Conservation (phyloP, 169 alveolate genomes). For the Eimeria acervulina region DNA sequence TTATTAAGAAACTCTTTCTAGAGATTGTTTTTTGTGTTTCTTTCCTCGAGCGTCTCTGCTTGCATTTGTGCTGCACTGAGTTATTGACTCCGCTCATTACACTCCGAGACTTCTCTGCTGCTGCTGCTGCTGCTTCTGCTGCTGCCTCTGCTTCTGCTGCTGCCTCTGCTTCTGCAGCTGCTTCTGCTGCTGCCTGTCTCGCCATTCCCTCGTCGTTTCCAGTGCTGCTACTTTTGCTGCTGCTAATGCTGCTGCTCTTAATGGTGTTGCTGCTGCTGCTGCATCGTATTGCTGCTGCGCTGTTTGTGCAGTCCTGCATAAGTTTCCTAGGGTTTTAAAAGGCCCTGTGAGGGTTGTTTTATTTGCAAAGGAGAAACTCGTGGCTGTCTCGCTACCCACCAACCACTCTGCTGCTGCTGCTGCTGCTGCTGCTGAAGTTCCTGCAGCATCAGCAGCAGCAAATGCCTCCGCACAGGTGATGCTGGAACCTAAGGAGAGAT, state of each 20-base stretch:
- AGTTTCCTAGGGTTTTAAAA: background rate
- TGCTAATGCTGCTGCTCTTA: background rate
- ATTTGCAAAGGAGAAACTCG: constrained; percentile 13
- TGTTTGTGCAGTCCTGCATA: constrained; percentile 29
- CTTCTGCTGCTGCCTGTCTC: background rate
- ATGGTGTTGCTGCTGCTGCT: background rate
- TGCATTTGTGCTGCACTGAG: background rate
- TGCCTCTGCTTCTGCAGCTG: too few species aligned
- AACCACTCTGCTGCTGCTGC: background rate
- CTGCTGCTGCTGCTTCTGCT: too few species aligned
- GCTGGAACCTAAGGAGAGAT: background rate
- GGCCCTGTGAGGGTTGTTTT: background rate
- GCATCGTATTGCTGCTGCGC: background rate
- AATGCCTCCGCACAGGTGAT: background rate
- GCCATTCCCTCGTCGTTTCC: too few species aligned
- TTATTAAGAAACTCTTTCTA: too few species aligned
- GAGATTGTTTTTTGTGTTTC: too few species aligned
- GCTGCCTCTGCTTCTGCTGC: too few species aligned
- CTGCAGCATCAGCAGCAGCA: constrained; percentile 12
- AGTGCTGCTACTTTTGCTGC: background rate
- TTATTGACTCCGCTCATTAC: background rate
- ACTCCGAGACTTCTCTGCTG: background rate
- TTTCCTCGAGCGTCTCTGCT: background rate
- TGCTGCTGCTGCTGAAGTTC: too few species aligned
- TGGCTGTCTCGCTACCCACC: background rate